Conservation (phyloP, 345 rosid genomes). For the Corymbia maculata region DNA sequence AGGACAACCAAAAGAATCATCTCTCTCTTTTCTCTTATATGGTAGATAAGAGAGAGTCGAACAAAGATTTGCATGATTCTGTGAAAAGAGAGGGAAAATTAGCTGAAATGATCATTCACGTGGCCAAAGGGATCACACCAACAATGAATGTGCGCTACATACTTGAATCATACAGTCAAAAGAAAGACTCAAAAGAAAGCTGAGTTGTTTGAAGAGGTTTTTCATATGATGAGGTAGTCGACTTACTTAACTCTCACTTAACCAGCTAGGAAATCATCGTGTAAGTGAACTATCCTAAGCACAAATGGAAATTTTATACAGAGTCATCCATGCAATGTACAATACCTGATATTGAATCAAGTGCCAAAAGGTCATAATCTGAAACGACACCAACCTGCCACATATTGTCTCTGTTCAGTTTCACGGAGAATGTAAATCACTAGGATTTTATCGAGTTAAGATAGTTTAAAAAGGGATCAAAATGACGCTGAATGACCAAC, state of each 20-base stretch:
- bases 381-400: conserved; percentile 96
- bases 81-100: neutral
- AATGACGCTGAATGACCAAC: neutral
- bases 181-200: neutral
- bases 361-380: conserved; percentile 85
- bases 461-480: neutral
- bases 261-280: neutral
- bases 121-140: neutral
- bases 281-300: neutral
- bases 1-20: neutral
- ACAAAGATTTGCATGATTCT: neutral
- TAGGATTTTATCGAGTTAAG: neutral
- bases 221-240: neutral
- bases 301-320: neutral
- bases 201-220: neutral
- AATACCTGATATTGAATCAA: conserved; percentile 84
- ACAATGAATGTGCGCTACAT: neutral
- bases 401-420: neutral
- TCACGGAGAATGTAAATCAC: neutral
- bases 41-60: neutral
- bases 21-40: neutral
- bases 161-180: neutral
- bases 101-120: neutral
- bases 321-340: neutral
- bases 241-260: neutral